Base-by-base conservation (phyloP, 192 early-diverging fungal species). In the Entomortierella lignicola region DNA sequence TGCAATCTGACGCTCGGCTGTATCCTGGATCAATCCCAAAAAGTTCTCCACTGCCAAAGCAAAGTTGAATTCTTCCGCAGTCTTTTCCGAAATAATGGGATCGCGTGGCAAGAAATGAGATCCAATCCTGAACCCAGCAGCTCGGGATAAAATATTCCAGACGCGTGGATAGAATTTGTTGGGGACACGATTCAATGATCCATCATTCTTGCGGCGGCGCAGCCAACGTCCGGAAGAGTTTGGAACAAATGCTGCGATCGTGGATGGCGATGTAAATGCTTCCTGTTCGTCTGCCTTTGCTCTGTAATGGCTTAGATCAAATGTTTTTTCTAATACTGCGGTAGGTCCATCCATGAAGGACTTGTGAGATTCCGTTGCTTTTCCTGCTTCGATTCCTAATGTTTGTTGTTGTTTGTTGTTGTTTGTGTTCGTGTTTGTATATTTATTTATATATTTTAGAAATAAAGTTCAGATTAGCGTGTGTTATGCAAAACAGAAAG, bases 11-110 rank as follows among this genome's bases (percentile, higher is more conserved):
- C 92, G 89, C 67, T 94, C 92, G 12, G 94, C 94, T 7, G 94
- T 93, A 50, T 96, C 93, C 0, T 82, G 69, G 37, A 94, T 89
- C 44, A 84, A 86, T 20, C 90, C 90, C 72, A 94, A 83, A 54
- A 94, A 89, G 56, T 84, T 82, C 77, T 96, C 94, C 0, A 94
- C 87, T 44, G 88, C 88, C 26, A 94, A 67, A 1, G 91, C 94
- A 86, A 96, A 96, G 75, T 93, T 96, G 77, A 92, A 88, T 82
- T 96, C 93, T 42, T 94, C 91, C 0, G 94, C 82, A 0, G 94
- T 96, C 75, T 92, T 92, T 58, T 94, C 94, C 60, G 88, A 90
- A 5, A 95, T 85, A 1, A 91, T 93, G 30, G 94, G 93, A 42
- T 96, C 91, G 21, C 90, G 71, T 4, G 86, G 89, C 37, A 96